Evolutionary conservation across 2,329 filamentous ascomycete species (phyloP).

Genomic region (Ophiobolus disseminans): DNA sequence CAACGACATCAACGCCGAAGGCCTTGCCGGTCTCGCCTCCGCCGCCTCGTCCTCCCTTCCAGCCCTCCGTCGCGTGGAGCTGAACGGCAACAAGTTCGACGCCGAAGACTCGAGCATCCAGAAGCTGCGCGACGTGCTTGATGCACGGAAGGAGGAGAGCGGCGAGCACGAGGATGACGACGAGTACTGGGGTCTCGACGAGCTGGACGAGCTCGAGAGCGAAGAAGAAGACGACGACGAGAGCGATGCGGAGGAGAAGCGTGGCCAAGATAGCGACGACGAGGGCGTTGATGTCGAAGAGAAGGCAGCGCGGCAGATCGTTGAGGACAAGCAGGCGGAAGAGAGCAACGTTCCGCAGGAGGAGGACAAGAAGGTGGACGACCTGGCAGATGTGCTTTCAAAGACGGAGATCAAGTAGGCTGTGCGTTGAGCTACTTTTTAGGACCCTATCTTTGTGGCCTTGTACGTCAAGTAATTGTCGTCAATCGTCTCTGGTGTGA

Average conservation of each 20-base stretch:
- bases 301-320: conserved; percentile 60
- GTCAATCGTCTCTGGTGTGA: not conserved
- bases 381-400: conserved; percentile 74
- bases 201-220: conserved; percentile 80
- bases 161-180: conserved; percentile 60
- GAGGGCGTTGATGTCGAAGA: conserved; percentile 60
- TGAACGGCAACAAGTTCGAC: conserved; percentile 94
- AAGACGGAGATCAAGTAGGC: conserved; percentile 64
- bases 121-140: conserved; percentile 70
- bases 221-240: conserved; percentile 81
- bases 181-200: conserved; percentile 62
- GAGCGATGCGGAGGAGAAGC: conserved; percentile 66
- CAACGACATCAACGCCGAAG: conserved; percentile 87
- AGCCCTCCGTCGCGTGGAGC: conserved; percentile 80
- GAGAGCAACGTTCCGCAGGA: conserved; percentile 74
- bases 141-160: conserved; percentile 73
- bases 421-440: not conserved
- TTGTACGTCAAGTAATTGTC: no score
- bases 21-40: conserved; percentile 72
- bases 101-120: conserved; percentile 81
- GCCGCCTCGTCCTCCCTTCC: conserved; percentile 73
- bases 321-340: conserved; percentile 75
- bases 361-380: conserved; percentile 81
- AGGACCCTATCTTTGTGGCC: no score
- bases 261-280: conserved; percentile 73